Conservation (phyloP, 164 flowering plant genomes). For the Amborella trichopoda region DNA sequence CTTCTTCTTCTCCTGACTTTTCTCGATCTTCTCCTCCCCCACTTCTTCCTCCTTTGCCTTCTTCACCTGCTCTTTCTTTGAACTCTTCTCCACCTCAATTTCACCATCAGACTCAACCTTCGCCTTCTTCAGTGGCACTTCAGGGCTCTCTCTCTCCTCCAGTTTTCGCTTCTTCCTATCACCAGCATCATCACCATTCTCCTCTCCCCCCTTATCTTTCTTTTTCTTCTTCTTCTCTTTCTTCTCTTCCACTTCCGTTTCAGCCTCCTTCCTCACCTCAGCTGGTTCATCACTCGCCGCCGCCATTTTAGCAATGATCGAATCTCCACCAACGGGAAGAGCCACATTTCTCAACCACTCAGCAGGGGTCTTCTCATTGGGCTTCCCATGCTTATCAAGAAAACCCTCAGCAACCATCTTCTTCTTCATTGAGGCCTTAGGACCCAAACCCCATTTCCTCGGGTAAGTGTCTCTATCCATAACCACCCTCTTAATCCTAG, state of each 20-base stretch:
- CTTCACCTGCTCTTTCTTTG: slow-evolving; percentile 13
- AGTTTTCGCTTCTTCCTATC: slow-evolving; percentile 22
- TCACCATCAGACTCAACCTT: neutral
- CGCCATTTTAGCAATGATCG: slow-evolving; percentile 44
- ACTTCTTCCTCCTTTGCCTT: slow-evolving; percentile 19
- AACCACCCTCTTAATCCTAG: slow-evolving; percentile 77
- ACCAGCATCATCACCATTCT: neutral
- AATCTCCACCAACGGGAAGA: slow-evolving; percentile 56
- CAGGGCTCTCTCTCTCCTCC: slow-evolving; percentile 10
- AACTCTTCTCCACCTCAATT: neutral
- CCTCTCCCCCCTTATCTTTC: slow-evolving; percentile 13
- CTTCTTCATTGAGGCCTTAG: slow-evolving; percentile 75
- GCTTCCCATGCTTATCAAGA: slow-evolving; percentile 66
- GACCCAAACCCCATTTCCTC: slow-evolving; percentile 80
- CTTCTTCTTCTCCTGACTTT: slow-evolving; percentile 17
- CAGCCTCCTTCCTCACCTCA: slow-evolving; percentile 7
- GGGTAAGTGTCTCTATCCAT: slow-evolving; percentile 84
- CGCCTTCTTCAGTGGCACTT: neutral
- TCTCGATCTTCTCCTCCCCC: slow-evolving; percentile 14
- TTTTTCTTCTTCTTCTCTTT: slow-evolving; percentile 24
- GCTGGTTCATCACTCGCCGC: slow-evolving; percentile 22
- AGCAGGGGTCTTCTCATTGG: slow-evolving; percentile 52
- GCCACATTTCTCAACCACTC: slow-evolving; percentile 66
- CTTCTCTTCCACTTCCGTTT: neutral
- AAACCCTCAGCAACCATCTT: slow-evolving; percentile 50